Conservation (phyloP, 768 basidiomycete genomes). For the Udeniomyces megalosporus region DNA sequence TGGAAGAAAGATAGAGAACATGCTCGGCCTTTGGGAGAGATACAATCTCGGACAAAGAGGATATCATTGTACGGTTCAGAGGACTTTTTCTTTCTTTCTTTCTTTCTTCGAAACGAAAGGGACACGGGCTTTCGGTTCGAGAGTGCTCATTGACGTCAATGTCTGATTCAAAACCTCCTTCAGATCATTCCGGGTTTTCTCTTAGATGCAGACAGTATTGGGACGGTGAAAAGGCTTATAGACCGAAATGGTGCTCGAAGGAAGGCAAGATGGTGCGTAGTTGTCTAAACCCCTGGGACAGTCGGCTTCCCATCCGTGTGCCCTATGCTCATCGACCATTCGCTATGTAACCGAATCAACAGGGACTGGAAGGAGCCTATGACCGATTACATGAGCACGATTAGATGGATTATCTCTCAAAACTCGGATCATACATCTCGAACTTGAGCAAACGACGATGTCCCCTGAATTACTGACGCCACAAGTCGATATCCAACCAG, state of each 20-base stretch:
- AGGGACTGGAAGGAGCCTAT: background rate
- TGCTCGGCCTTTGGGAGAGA: slow-evolving; percentile 7
- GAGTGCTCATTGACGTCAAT: background rate
- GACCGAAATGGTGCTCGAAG: slow-evolving; percentile 2
- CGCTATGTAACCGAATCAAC: background rate
- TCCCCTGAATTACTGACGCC: no score
- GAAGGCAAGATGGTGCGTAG: background rate
- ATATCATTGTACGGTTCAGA: slow-evolving; percentile 2
- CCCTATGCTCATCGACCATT: background rate
- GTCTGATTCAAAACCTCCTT: background rate
- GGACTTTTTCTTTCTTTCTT: background rate
- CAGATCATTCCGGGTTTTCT: background rate
- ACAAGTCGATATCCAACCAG: no score
- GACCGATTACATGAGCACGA: background rate
- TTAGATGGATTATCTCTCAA: no score
- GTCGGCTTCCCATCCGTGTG: background rate
- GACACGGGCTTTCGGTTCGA: no score
- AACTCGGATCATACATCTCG: no score
- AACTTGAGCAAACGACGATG: no score
- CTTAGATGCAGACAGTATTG: background rate
- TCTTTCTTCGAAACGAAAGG: no score
- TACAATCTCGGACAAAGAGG: slow-evolving; percentile 6
- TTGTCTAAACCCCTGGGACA: background rate
- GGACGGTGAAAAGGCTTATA: background rate
- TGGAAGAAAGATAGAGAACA: slow-evolving; percentile 8